Percentiles rank a stretch among this genome's conserved stretches.
Conservation (phyloP, 371 early-diverging fungal genomes). For the Mortierella sp. region DNA sequence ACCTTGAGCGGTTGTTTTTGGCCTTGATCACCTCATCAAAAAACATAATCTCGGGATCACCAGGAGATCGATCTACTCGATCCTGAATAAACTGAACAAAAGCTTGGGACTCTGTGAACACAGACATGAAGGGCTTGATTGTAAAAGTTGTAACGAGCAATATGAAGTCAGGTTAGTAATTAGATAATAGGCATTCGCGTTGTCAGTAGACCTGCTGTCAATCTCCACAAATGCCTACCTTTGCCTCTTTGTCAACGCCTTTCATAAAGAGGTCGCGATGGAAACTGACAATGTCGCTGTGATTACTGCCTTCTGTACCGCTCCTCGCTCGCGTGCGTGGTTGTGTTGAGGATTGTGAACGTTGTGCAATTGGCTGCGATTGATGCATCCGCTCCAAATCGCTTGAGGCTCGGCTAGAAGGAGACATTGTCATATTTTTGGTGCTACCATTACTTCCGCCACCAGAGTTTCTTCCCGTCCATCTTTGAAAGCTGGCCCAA, state of each 20-base stretch:
- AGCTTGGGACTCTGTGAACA: constrained; percentile 79
- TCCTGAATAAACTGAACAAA: constrained; percentile 87
- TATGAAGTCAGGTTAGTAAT: neutral
- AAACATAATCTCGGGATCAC: constrained; percentile 81
- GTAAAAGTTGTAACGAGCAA: constrained; percentile 12
- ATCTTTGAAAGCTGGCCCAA: constrained; percentile 48
- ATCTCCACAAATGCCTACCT: constrained; percentile 59
- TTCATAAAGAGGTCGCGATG: constrained; percentile 75
- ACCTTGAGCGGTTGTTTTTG: constrained; percentile 82
- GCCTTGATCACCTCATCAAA: constrained; percentile 88
- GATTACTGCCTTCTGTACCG: constrained; percentile 23
- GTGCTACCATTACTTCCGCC: constrained; percentile 33
- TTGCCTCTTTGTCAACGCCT: constrained; percentile 76
- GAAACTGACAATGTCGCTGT: constrained; percentile 60
- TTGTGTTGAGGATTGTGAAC: neutral
- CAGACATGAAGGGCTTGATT: constrained; percentile 66
- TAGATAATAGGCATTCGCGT: neutral
- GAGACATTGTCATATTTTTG: constrained; percentile 15
- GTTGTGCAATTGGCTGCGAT: constrained; percentile 4
- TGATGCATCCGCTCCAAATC: constrained; percentile 15
- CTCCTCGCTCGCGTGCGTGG: constrained; percentile 13
- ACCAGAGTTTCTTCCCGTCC: constrained; percentile 45
- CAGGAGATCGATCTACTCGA: constrained; percentile 71
- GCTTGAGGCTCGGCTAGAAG: constrained; percentile 5
- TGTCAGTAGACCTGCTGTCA: neutral